Base-by-base conservation (phyloP, 2,329 filamentous ascomycete species). In the Malbranchea zuffiana region DNA sequence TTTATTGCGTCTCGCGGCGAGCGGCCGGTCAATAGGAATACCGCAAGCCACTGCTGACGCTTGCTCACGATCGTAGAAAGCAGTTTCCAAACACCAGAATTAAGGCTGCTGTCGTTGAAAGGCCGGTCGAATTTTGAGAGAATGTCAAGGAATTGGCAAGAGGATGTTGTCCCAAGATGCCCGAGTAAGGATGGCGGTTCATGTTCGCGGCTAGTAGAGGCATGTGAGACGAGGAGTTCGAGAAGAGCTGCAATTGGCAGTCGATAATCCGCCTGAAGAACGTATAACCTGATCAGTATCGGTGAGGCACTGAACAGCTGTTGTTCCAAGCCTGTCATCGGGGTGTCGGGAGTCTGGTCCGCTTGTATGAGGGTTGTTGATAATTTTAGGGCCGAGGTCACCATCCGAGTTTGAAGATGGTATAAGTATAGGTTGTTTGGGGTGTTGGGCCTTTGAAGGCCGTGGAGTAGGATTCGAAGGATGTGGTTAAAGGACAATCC, bases 151-250 rank as follows among this genome's bases (percentile, higher is more conserved):
- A 98, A 93, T 25, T 82, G 80, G 49, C 83, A 85, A 7, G 87
- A 83, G 6, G 84, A 78, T 38, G 84, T 77, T 6, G 84, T 72
- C 1, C 86, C 86, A 5, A 98, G 67, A 53, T 93, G 85, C 20
- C 87, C 87, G 15, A 98, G 74, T n/a, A 98, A 69, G 5, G 88
- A 95, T n/a, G 85, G 83, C 1, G 87, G 85, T 48, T 95, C 86
- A n/a, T 69, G 70, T 19, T 71, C 63, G 11, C 69, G 64, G 34
- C 63, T 50, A 43, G 74, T 74, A 16, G 78, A 75, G 16, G 81
- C 79, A 46, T 73, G 78, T 28, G 78, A 68, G 18, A 94, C 76
- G 12, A 94, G 62, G 7, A 78, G 74, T 43, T 86, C 78, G 5
- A 94, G 65, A 2, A 95, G 63, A 17, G 71, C 67, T 20, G 87